Conservation (phyloP, 352 stramenopile species). For the Phytopythium vexans region DNA sequence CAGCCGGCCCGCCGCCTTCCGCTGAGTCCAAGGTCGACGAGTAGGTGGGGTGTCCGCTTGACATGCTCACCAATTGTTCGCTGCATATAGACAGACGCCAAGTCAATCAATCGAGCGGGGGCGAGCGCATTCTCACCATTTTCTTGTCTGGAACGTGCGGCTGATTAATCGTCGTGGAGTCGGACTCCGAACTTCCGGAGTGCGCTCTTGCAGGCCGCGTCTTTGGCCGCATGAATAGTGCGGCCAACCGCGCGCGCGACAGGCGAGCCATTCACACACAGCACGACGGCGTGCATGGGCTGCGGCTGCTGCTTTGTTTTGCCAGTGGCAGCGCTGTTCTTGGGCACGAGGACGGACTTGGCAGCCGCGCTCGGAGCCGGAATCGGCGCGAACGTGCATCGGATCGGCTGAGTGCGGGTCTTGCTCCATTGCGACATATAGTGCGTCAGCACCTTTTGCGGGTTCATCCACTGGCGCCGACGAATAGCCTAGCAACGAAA, state of each 20-base stretch:
- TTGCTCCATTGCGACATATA: conserved; percentile 59
- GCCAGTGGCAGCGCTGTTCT: conserved; percentile 9
- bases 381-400: conserved; percentile 55
- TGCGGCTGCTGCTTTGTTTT: conserved; percentile 22
- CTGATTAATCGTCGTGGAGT: conserved; percentile 34
- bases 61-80: too few species aligned
- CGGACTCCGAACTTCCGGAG: conserved; percentile 65
- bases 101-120: background rate
- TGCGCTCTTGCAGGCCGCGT: conserved; percentile 61
- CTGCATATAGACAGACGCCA: background rate
- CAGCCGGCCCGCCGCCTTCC: conserved; percentile 45
- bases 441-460: conserved; percentile 62
- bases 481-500: conserved; percentile 39
- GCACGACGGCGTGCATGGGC: conserved; percentile 47
- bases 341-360: conserved; percentile 19
- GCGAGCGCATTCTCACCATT: background rate
- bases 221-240: conserved; percentile 67
- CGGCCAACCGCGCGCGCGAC: conserved; percentile 57
- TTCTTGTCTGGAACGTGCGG: background rate
- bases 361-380: conserved; percentile 12
- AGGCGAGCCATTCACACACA: conserved; percentile 65
- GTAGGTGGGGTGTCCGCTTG: conserved; percentile 10
- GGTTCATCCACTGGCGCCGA: conserved; percentile 82
- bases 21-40: conserved; percentile 13
- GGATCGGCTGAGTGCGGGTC: conserved; percentile 21